A percentile compares a stretch with the other conserved stretches of the same genome.
phyloP scores from a whole-genome alignment of 192 early-diverging fungal genomes.

The Mortierella antarctica region DNA sequence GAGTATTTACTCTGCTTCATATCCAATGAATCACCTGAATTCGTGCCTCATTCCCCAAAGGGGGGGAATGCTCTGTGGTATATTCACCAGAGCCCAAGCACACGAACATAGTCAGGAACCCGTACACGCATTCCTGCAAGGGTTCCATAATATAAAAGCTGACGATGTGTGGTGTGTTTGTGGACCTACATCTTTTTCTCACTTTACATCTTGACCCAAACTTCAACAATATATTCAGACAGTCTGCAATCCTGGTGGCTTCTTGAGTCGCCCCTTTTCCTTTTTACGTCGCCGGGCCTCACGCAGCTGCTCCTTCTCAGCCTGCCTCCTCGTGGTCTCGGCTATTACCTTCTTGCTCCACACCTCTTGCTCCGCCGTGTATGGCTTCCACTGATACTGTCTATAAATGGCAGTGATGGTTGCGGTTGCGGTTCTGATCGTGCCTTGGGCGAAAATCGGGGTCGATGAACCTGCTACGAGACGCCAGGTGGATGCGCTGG shows the following conservation, averaged over 20 bases:
- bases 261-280: conserved; percentile 2
- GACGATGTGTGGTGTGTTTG: too few relatives aligned
- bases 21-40: too few relatives aligned
- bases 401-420: background rate
- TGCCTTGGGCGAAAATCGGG: conserved; percentile 8
- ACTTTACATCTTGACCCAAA: too few relatives aligned
- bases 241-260: conserved; percentile 1
- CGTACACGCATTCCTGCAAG: too few relatives aligned
- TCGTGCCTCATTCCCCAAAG: too few relatives aligned
- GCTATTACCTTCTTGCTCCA: conserved; percentile 7
- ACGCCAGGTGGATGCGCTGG: conserved; percentile 9
- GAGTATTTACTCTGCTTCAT: too few relatives aligned
- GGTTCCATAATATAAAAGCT: too few relatives aligned
- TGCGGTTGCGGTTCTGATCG: conserved; percentile 6
- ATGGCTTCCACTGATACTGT: conserved; percentile 8
- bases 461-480: conserved; percentile 13
- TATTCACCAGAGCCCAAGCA: too few relatives aligned
- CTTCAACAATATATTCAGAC: too few relatives aligned
- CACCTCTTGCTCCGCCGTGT: conserved; percentile 13
- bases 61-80: too few relatives aligned
- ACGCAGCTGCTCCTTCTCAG: conserved; percentile 4
- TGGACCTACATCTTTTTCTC: too few relatives aligned
- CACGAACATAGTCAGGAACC: too few relatives aligned
- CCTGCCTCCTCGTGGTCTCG: conserved; percentile 5
- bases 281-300: conserved; percentile 5